phyloP scores from a whole-genome alignment of 805 yeast species.

The Candida adriatica region DNA sequence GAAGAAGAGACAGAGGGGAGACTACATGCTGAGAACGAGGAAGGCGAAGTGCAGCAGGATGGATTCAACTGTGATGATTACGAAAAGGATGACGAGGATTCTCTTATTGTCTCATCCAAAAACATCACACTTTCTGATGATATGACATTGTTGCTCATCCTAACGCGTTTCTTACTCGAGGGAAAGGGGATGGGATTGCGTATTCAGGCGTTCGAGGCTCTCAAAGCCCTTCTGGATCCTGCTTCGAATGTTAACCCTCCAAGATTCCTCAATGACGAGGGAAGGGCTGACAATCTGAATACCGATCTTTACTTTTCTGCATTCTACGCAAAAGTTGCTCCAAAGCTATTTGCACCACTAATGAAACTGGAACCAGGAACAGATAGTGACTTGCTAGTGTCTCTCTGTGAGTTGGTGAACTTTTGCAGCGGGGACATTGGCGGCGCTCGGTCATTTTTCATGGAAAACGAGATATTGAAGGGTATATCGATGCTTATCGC shows the following conservation, averaged over 20 bases:
- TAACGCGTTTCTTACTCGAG: slow-evolving; percentile 52
- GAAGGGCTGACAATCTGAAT: slow-evolving; percentile 22
- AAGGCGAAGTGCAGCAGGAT: slow-evolving; percentile 7
- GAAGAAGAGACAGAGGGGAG: slow-evolving; percentile 2
- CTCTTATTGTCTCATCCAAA: slow-evolving; percentile 2
- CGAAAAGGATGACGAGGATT: slow-evolving; percentile 6
- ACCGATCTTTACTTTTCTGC: slow-evolving; percentile 43
- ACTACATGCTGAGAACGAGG: slow-evolving; percentile 2
- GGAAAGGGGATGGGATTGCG: slow-evolving; percentile 68
- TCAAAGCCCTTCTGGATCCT: slow-evolving; percentile 63
- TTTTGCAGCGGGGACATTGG: slow-evolving; percentile 54
- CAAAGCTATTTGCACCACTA: slow-evolving; percentile 44
- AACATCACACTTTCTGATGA: slow-evolving; percentile 37
- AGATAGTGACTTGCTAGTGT: slow-evolving; percentile 34
- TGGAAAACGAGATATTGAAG: slow-evolving; percentile 49
- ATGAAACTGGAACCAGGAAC: slow-evolving; percentile 19
- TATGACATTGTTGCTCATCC: slow-evolving; percentile 47
- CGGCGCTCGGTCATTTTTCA: slow-evolving; percentile 54
- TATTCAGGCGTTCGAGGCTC: slow-evolving; percentile 79
- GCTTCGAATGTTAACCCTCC: slow-evolving; percentile 13
- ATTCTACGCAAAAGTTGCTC: slow-evolving; percentile 61
- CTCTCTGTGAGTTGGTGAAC: slow-evolving; percentile 62
- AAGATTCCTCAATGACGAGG: slow-evolving; percentile 19
- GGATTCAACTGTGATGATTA: slow-evolving; percentile 8
- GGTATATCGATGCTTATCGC: slow-evolving; percentile 48